A percentile compares a stretch with the other conserved stretches of the same genome.
These are phyloP conservation scores for Staphylotrichum longicolle DNA, from an alignment of 495 filamentous ascomycete species.

Conservation along the genomic window DNA sequence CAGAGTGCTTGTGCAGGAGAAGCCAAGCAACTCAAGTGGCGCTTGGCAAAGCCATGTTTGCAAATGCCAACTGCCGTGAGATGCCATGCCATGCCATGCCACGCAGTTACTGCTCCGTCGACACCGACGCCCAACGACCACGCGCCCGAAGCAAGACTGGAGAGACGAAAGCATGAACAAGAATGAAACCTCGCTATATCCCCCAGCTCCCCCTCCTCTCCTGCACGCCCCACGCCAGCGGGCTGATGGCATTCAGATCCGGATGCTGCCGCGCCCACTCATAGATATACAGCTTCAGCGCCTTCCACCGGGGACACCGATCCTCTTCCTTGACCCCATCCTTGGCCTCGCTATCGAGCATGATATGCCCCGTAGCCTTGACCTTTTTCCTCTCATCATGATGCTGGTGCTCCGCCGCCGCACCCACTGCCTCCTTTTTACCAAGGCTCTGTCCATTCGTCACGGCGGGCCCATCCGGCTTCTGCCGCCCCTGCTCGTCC, in stretches of 20 bases:
- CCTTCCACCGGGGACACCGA: constrained; percentile 67
- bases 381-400: constrained; percentile 4
- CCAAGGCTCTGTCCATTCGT: too few relatives aligned
- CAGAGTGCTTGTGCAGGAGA: neutral
- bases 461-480: constrained; percentile 13
- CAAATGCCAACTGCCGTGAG: neutral
- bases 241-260: constrained; percentile 53
- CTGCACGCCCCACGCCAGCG: constrained; percentile 66
- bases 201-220: constrained; percentile 82
- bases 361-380: constrained; percentile 35
- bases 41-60: neutral
- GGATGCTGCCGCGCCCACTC: constrained; percentile 85
- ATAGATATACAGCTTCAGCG: constrained; percentile 72
- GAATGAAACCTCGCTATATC: constrained; percentile 42
- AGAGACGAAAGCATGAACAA: neutral
- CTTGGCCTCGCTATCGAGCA: constrained; percentile 39
- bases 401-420: too few relatives aligned
- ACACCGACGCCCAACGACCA: too few relatives aligned
- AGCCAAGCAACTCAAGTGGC: too few relatives aligned
- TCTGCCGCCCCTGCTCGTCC: constrained; percentile 32
- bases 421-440: too few relatives aligned
- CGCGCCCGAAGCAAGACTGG: too few relatives aligned
- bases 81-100: neutral
- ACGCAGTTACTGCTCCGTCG: too few relatives aligned
- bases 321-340: constrained; percentile 40